A percentile compares a stretch with the other conserved stretches of the same genome.
phyloP scores from a whole-genome alignment of 768 basidiomycete species.

The Auriscalpium microsporum region DNA sequence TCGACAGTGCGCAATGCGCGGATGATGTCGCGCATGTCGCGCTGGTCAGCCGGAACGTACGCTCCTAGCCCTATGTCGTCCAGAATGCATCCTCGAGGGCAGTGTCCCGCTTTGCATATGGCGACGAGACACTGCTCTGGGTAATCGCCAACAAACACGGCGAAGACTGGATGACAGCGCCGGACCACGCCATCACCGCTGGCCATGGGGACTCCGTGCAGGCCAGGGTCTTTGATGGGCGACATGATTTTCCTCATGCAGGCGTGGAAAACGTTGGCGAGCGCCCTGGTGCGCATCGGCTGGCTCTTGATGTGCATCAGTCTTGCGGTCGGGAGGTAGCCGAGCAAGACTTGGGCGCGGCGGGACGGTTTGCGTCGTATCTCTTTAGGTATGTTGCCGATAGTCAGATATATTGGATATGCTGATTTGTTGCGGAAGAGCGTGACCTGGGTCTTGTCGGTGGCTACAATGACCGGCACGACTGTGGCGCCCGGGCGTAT shows the following conservation, averaged over 20 bases:
- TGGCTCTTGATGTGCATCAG: slow-evolving; percentile 12
- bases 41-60: no score
- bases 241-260: slow-evolving; percentile 10
- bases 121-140: slow-evolving; percentile 17
- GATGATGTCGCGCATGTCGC: no score
- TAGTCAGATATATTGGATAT: slow-evolving; percentile 25
- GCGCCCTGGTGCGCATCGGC: background rate
- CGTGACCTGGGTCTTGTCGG: slow-evolving; percentile 24
- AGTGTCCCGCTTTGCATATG: no score
- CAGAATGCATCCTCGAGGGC: no score
- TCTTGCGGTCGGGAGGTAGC: slow-evolving; percentile 21
- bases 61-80: no score
- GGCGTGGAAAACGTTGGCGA: slow-evolving; percentile 18
- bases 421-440: slow-evolving; percentile 22
- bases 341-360: slow-evolving; percentile 17
- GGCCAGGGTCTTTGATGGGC: slow-evolving; percentile 10
- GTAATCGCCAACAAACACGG: slow-evolving; percentile 17
- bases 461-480: no score
- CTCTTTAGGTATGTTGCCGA: slow-evolving; percentile 23
- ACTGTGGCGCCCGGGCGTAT: no score
- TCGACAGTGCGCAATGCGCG: no score
- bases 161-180: slow-evolving; percentile 19
- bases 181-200: slow-evolving; percentile 16
- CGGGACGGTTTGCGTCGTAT: slow-evolving; percentile 15
- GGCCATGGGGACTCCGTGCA: slow-evolving; percentile 7